Evolutionary conservation across 2,329 filamentous ascomycete genomes (phyloP), one percentile per base, ranked within the genome.

Genomic region (Onygenales sp.): DNA sequence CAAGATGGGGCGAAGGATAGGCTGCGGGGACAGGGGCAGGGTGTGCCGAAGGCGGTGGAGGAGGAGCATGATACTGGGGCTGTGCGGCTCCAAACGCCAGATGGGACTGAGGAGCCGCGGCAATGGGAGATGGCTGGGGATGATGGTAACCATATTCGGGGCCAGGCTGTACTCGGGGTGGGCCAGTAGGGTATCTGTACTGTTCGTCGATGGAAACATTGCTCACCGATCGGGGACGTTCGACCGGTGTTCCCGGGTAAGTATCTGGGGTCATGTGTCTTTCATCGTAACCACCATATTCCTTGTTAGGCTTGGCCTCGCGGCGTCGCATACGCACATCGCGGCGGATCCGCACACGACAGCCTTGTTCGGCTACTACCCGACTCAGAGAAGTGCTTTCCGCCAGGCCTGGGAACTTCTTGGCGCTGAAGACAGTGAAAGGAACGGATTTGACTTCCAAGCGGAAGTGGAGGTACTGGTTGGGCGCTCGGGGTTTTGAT

Each of bases 321-420:
- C 89, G 84, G 65, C 88, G 85, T 70, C 90, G 84, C 87, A 95
- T 94, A 54, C 90, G 84, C 6, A 95, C 88, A 71, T 97, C 93
- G 58, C 93, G 87, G 53, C 93, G 83, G 63, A 98, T 98, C 45
- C 93, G 86, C 32, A 98, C 93, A 60, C 92, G 88, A 70, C 93
- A 97, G 54, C 93, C 93, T 71, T 98, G 93, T 70, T 98, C 92
- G 14, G 92, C 91, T 43, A 98, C 90, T 37, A 88, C 86, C 57
- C 91, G 86, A 71, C 91, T 96, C 49, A 97, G 77, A 10, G 81
- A 76, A 0, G 93, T 98, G 73, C 90, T 96, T 69, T 93, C 88
- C 44, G 87, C 86, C 55, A 97, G 76, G 14, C 92, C 93, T 13
- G 93, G 93, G 74, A 98, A 98, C 75, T 96, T 97, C 83, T 97